Conservation (phyloP, 257 asterid genomes). For the Thymus mandschuricus region DNA sequence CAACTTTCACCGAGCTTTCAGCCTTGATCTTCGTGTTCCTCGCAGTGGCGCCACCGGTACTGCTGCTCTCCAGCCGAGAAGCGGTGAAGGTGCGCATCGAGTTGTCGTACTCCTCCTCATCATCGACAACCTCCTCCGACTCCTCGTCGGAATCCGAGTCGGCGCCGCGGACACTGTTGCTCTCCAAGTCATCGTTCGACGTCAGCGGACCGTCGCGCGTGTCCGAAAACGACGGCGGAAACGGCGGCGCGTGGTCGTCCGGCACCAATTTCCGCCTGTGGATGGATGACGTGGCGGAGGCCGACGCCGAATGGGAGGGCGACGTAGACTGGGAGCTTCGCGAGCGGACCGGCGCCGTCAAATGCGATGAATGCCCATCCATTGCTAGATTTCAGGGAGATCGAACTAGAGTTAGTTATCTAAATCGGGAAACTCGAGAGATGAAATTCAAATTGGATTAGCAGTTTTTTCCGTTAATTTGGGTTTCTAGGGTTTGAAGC, state of each 20-base stretch:
- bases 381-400: slow-evolving; percentile 20
- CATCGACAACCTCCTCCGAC: slow-evolving; percentile 83
- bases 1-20: slow-evolving; percentile 69
- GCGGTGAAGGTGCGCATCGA: slow-evolving; percentile 92
- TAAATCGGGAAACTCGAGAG: background rate
- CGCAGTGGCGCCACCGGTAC: slow-evolving; percentile 35
- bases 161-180: slow-evolving; percentile 94
- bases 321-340: slow-evolving; percentile 96
- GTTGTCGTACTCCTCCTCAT: slow-evolving; percentile 80
- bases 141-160: slow-evolving; percentile 95
- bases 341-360: slow-evolving; percentile 85
- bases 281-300: slow-evolving; percentile 92
- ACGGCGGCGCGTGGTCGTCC: slow-evolving; percentile 86
- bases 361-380: slow-evolving; percentile 53
- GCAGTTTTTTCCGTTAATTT: background rate
- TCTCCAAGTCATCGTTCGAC: slow-evolving; percentile 93
- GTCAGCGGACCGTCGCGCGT: slow-evolving; percentile 93
- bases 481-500: slow-evolving; percentile 17
- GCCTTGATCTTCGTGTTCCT: slow-evolving; percentile 78
- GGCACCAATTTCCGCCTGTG: slow-evolving; percentile 81
- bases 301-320: slow-evolving; percentile 98
- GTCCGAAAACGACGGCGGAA: slow-evolving; percentile 85
- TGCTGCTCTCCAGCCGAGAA: slow-evolving; percentile 71
- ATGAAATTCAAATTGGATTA: slow-evolving; percentile 9
- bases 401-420: background rate